These are phyloP conservation scores for Aspergillus terreus DNA, from an alignment of 2,329 filamentous ascomycete genomes.

Conservation along the genomic window DNA sequence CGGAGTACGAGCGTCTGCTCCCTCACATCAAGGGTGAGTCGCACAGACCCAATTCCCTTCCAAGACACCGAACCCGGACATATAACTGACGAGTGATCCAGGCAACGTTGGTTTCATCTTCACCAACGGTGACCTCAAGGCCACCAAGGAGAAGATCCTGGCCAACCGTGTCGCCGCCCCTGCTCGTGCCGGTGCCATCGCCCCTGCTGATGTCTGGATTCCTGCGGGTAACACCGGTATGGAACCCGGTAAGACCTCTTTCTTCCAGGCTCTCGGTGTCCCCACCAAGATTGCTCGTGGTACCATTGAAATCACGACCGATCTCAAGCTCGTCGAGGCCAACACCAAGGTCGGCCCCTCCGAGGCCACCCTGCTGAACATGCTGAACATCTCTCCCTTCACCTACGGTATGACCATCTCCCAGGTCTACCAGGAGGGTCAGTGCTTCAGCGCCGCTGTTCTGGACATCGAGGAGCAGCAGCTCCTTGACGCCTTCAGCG, in stretches of 20 bases:
- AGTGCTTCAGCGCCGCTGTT: conserved; percentile 80
- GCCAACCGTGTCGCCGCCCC: conserved; percentile 96
- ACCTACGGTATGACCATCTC: conserved; percentile 96
- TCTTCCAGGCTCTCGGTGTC: conserved; percentile 99
- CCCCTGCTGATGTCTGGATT: conserved; percentile 87
- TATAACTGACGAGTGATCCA: conserved; percentile 21
- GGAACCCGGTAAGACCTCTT: conserved; percentile 99
- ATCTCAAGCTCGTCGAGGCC: conserved; percentile 96
- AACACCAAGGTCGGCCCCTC: conserved; percentile 94
- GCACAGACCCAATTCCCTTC: background rate
- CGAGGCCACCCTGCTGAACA: conserved; percentile 97
- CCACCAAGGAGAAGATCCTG: conserved; percentile 88
- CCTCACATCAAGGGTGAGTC: conserved; percentile 76
- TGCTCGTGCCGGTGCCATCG: conserved; percentile 94
- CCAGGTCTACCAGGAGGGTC: conserved; percentile 97
- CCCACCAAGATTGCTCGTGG: conserved; percentile 99
- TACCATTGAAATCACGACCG: conserved; percentile 99
- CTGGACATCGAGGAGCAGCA: conserved; percentile 94
- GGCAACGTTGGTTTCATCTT: conserved; percentile 99
- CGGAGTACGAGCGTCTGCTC: conserved; percentile 97
- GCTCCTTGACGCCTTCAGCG: conserved; percentile 77
- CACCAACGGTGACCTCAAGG: conserved; percentile 95
- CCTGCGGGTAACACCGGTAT: conserved; percentile 99
- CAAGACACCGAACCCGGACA: background rate
- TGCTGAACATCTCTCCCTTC: conserved; percentile 99